phyloP scores from a whole-genome alignment of 345 rosid genomes.

The Citrus australasica region DNA sequence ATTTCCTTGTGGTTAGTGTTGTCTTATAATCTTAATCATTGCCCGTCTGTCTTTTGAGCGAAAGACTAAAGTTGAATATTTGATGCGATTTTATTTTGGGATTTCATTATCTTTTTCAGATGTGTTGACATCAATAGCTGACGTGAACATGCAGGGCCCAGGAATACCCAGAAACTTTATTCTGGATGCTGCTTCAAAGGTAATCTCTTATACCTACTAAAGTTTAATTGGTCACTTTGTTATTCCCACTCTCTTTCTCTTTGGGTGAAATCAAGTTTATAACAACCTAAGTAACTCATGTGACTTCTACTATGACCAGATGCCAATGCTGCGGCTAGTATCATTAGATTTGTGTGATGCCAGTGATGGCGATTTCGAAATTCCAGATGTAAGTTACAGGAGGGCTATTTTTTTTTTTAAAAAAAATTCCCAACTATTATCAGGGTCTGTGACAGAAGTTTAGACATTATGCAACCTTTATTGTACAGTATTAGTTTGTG shows the following conservation, averaged over 20 bases:
- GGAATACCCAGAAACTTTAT: slow-evolving; percentile 59
- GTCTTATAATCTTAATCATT: not conserved
- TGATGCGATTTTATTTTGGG: not conserved
- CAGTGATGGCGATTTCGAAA: slow-evolving; percentile 53
- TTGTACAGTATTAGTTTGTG: not conserved
- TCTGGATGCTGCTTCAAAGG: slow-evolving; percentile 60
- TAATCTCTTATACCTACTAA: slow-evolving; percentile 15
- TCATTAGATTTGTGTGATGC: slow-evolving; percentile 75
- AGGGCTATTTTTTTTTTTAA: not conserved
- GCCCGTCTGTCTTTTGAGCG: not conserved
- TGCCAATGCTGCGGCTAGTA: slow-evolving; percentile 66
- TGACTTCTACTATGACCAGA: slow-evolving; percentile 24
- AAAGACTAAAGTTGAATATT: not conserved
- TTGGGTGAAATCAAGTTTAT: not conserved
- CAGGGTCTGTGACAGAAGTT: not conserved
- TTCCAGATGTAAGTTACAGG: slow-evolving; percentile 52
- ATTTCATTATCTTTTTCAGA: not conserved
- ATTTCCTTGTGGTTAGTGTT: too few species aligned
- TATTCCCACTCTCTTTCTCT: not conserved
- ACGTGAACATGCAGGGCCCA: slow-evolving; percentile 42
- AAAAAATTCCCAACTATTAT: not conserved
- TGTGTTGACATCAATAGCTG: not conserved
- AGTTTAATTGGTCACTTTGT: not conserved
- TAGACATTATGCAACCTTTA: not conserved
- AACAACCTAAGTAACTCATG: not conserved